Percentiles rank a stretch among this genome's conserved stretches.
Conservation (phyloP, 108 stramenopile genomes). For the Skeletonema menzelii region DNA sequence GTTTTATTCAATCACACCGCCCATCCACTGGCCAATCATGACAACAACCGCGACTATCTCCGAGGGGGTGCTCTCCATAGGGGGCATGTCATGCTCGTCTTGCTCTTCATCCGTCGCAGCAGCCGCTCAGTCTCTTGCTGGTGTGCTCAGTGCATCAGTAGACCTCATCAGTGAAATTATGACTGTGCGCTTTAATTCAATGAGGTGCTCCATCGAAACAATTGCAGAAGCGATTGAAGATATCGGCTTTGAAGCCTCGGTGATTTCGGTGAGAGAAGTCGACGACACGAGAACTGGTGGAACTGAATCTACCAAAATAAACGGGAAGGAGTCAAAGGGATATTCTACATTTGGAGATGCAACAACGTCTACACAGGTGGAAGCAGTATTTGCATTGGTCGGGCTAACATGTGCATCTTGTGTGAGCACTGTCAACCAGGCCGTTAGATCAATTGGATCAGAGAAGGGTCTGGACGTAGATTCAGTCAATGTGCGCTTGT, state of each 20-base stretch:
- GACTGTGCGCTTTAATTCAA: constrained; percentile 12
- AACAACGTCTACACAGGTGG: neutral
- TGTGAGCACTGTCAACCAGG: constrained; percentile 34
- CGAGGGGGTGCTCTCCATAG: constrained; percentile 43
- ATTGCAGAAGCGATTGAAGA: constrained; percentile 36
- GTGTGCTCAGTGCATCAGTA: constrained; percentile 24
- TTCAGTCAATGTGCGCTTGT: constrained; percentile 41
- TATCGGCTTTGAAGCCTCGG: constrained; percentile 38
- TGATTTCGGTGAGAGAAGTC: constrained; percentile 10
- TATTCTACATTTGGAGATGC: constrained; percentile 26
- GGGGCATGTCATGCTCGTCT: constrained; percentile 56
- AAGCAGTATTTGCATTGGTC: constrained; percentile 47
- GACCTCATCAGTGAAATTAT: constrained; percentile 36
- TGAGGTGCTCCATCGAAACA: constrained; percentile 9
- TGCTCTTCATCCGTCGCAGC: constrained; percentile 47
- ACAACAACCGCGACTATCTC: neutral
- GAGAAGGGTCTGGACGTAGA: constrained; percentile 25
- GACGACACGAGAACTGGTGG: neutral
- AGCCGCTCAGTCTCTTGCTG: constrained; percentile 18
- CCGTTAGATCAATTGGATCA: constrained; percentile 31
- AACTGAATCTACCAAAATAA: neutral
- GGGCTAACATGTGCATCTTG: constrained; percentile 53
- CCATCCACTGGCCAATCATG: neutral
- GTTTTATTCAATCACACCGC: too few relatives aligned
- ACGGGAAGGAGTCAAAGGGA: constrained; percentile 6